phyloP scores from a whole-genome alignment of 768 basidiomycete genomes.

The Russula compacta region DNA sequence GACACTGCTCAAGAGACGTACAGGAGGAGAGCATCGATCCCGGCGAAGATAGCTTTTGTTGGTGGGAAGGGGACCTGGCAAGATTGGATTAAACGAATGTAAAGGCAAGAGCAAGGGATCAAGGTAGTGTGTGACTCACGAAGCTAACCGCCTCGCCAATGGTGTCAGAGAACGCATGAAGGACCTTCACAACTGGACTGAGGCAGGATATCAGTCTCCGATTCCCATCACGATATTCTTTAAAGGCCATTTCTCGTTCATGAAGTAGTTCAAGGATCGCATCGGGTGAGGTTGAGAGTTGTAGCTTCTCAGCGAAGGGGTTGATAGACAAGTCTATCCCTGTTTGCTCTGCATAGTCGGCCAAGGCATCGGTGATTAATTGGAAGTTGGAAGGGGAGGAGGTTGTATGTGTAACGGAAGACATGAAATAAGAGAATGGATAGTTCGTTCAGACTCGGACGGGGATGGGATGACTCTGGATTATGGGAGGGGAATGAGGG shows the following conservation, averaged over 20 bases:
- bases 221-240: background rate
- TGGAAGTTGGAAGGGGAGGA: background rate
- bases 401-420: background rate
- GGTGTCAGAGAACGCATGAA: background rate
- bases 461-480: too few species aligned
- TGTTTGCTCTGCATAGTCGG: background rate
- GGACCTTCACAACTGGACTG: background rate
- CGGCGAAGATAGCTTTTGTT: background rate
- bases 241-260: background rate
- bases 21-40: background rate
- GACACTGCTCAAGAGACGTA: background rate
- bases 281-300: background rate
- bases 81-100: too few species aligned
- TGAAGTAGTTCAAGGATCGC: background rate
- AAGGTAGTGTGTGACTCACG: background rate
- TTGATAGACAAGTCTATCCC: background rate
- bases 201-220: background rate
- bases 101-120: too few species aligned
- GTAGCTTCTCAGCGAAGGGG: background rate
- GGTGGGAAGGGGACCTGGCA: background rate
- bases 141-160: background rate
- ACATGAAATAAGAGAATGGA: background rate
- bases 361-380: background rate
- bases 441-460: too few species aligned
- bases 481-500: too few species aligned